Conservation (phyloP, 225 moss, liverwort and hornwort genomes). For the Rhytidiadelphus loreus region DNA sequence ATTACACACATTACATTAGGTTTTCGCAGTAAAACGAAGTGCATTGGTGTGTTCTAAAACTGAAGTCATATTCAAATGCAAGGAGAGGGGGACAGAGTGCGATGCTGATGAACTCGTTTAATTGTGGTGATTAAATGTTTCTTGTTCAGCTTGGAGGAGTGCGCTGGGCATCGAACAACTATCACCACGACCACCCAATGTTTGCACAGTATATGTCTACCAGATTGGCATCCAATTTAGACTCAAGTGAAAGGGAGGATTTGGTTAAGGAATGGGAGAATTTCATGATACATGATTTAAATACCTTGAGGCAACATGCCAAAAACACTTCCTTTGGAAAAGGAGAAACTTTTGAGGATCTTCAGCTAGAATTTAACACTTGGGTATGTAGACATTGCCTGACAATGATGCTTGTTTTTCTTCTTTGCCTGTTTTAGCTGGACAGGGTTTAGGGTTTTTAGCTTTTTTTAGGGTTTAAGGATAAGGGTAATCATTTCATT, state of each 20-base stretch:
- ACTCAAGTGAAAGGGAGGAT: conserved; percentile 14
- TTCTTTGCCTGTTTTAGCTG: neutral
- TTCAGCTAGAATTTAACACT: conserved; percentile 79
- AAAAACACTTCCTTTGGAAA: conserved; percentile 39
- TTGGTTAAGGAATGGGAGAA: conserved; percentile 67
- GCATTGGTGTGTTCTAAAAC: too few species aligned
- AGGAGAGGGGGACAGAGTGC: neutral
- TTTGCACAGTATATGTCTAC: conserved; percentile 46
- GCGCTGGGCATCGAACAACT: conserved; percentile 85
- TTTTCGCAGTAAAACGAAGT: neutral
- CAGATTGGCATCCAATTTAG: conserved; percentile 17
- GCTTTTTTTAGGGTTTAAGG: neutral
- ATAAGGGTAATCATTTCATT: neutral
- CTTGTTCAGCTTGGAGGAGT: conserved; percentile 60
- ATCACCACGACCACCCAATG: conserved; percentile 62
- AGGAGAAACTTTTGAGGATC: conserved; percentile 18
- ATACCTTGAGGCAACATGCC: conserved; percentile 29
- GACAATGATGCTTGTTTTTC: neutral
- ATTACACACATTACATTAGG: neutral
- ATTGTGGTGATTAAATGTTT: neutral
- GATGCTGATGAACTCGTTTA: neutral
- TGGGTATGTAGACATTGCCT: conserved; percentile 43
- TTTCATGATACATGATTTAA: conserved; percentile 35
- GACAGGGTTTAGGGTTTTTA: neutral
- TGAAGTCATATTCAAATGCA: neutral